Conservation (phyloP, 768 basidiomycete genomes). For the Podaxis sp. region DNA sequence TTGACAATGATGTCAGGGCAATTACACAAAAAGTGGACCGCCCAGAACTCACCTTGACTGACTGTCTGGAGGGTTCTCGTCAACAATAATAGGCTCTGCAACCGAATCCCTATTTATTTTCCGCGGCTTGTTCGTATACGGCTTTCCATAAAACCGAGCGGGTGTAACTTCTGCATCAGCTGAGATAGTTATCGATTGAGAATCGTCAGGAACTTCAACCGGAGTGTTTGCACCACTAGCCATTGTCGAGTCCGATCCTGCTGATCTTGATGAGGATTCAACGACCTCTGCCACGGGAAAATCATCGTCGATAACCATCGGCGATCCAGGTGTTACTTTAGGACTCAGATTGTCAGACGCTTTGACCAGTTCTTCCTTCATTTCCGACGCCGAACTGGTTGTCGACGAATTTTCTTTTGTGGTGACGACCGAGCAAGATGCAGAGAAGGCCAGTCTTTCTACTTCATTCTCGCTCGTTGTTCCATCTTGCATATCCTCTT, state of each 20-base stretch:
- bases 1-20: background rate
- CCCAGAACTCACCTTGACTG: slow-evolving; percentile 2
- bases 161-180: slow-evolving; percentile 8
- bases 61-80: background rate
- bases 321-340: background rate
- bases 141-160: slow-evolving; percentile 7
- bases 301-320: slow-evolving; percentile 9
- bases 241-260: background rate
- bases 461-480: slow-evolving; percentile 32
- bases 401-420: slow-evolving; percentile 13
- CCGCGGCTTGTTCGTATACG: background rate
- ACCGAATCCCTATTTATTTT: background rate
- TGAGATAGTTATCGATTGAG: background rate
- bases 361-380: slow-evolving; percentile 16
- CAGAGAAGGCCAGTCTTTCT: slow-evolving; percentile 28
- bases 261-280: background rate
- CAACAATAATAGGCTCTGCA: slow-evolving; percentile 5
- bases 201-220: background rate
- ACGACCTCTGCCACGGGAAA: slow-evolving; percentile 21
- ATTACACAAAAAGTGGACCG: no score
- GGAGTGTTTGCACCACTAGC: background rate
- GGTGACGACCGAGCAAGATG: slow-evolving; percentile 26
- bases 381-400: slow-evolving; percentile 9
- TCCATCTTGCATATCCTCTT: slow-evolving; percentile 16
- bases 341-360: background rate